Base-by-base conservation (phyloP, 495 filamentous ascomycete genomes). In the Lasiosphaeria ovina region DNA sequence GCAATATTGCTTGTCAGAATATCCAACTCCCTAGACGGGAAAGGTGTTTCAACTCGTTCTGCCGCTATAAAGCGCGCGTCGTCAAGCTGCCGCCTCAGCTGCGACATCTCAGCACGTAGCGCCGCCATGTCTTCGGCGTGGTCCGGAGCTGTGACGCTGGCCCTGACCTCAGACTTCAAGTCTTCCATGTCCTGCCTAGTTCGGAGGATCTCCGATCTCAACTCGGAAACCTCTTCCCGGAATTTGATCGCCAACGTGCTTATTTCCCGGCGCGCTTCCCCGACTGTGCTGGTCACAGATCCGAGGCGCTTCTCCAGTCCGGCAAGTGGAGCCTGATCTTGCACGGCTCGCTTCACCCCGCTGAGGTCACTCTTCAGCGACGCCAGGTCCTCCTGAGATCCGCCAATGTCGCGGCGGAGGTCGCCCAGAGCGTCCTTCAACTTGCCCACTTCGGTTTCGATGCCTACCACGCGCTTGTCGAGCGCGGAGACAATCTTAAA, bases 1-100 rank as follows among this genome's bases (percentile, higher is more conserved):
- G 71, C 66, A 34, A 77, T 71, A 38, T 56, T 70, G 55, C 57
- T 70, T 3, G 70, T 72, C 34, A 76, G 70, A 11, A 76, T 74
- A 38, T 79, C 74, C 6, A 78, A 63, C 10, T 76, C 71, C 35
- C 53, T 62, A 17, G 64, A 55, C n/a, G 69, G 63, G 35, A 76
- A 67, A 4, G 65, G 54, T 1, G 68, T 35, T 9, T 54, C 45
- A 4, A 7, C 49, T 12, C 44, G 60, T 33, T 59, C 57, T 3
- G 49, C 51, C 7, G 47, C 59, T 14, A 45, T 63, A 0, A 64
- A 59, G 4, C 60, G 55, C 3, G 67, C 61, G 3, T 70, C 58
- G 17, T 64, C 66, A 40, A 77, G 32, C 34, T 76, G 68, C 6
- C 69, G 59, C 31, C 66, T 64, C 40, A 76, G 36, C 35, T 70